Evolutionary conservation across 2,329 filamentous ascomycete genomes (phyloP).

Genomic region (Talaromyces sp.): DNA sequence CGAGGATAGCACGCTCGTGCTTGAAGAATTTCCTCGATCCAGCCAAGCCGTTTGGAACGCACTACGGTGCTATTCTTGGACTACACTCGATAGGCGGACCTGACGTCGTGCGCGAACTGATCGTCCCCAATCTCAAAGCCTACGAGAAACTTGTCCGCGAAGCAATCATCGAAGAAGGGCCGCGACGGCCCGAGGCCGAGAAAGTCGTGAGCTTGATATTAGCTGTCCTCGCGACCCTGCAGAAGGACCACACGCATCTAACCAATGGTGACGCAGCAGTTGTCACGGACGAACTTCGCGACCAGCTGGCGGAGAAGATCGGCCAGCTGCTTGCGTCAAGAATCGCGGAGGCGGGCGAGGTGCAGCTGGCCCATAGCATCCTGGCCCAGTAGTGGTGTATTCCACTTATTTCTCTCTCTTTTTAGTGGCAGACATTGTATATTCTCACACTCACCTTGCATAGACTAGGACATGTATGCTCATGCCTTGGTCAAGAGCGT

Average conservation of each 20-base stretch:
- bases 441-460: not conserved
- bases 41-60: slow-evolving; percentile 72
- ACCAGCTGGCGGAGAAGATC: slow-evolving; percentile 35
- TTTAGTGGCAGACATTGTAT: not conserved
- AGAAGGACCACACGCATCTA: slow-evolving; percentile 39
- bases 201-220: slow-evolving; percentile 57
- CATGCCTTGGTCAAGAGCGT: not conserved
- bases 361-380: slow-evolving; percentile 36
- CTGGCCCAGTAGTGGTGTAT: slow-evolving; percentile 21
- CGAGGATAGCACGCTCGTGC: slow-evolving; percentile 87
- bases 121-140: slow-evolving; percentile 62
- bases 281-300: slow-evolving; percentile 33
- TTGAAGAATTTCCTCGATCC: slow-evolving; percentile 89
- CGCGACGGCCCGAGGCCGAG: slow-evolving; percentile 55
- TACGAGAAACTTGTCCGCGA: slow-evolving; percentile 60
- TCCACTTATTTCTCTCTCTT: not conserved
- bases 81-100: slow-evolving; percentile 70
- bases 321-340: slow-evolving; percentile 38
- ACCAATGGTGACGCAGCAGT: slow-evolving; percentile 37
- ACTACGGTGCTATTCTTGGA: slow-evolving; percentile 84
- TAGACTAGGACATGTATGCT: not conserved
- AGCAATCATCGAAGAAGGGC: slow-evolving; percentile 45
- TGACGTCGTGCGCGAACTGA: slow-evolving; percentile 59
- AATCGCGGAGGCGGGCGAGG: slow-evolving; percentile 38
- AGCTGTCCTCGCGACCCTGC: slow-evolving; percentile 51